Conservation (phyloP, 1,284 basidiomycete species). For the Irpex lacteus region DNA sequence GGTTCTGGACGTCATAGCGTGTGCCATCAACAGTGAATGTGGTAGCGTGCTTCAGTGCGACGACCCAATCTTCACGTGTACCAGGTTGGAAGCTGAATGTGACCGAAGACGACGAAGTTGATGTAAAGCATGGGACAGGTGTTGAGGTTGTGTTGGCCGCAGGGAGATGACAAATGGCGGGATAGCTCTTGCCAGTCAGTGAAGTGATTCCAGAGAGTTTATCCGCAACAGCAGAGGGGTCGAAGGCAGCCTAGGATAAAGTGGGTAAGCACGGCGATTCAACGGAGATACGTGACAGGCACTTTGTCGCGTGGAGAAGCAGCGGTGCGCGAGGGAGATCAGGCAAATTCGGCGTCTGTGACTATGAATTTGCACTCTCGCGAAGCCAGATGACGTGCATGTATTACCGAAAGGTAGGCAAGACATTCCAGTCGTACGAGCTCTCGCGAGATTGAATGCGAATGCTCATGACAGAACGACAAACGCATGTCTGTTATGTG, state of each 20-base stretch:
- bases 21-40: conserved; percentile 39
- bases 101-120: conserved; percentile 43
- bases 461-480: neutral
- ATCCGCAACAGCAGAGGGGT: conserved; percentile 39
- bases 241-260: conserved; percentile 17
- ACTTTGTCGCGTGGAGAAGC: neutral
- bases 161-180: conserved; percentile 27
- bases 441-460: neutral
- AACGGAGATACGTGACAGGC: conserved; percentile 25
- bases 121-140: conserved; percentile 39
- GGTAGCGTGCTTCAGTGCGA: conserved; percentile 38
- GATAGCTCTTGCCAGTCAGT: conserved; percentile 35
- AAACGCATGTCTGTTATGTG: neutral
- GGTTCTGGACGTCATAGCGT: conserved; percentile 39
- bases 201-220: conserved; percentile 44
- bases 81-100: conserved; percentile 59
- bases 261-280: conserved; percentile 10
- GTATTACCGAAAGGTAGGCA: neutral
- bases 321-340: neutral
- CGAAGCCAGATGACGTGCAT: neutral
- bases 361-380: neutral
- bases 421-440: neutral
- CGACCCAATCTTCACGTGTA: conserved; percentile 47
- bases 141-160: conserved; percentile 18
- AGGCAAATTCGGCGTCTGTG: neutral